Base-by-base conservation (phyloP, 2,329 filamentous ascomycete species). In the Diaporthe velutina region DNA sequence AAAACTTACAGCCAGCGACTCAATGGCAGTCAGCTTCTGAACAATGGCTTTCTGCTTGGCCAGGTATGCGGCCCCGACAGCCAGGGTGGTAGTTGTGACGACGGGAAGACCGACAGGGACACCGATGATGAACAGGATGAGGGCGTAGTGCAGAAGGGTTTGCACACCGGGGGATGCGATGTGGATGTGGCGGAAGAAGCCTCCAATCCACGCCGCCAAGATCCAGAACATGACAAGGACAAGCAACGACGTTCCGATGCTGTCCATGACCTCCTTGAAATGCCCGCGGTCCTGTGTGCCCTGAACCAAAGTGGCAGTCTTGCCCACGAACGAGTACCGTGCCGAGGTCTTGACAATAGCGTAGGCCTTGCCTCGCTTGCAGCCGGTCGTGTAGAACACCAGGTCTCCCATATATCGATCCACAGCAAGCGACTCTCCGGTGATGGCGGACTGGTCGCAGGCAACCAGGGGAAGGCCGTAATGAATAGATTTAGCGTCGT, bases 201-300 rank as follows among this genome's bases (percentile, higher is more conserved):
- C 93, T 84, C 93, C 93, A 78, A 95, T 93, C 93, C 93, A 95
- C 79, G 92, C 89, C 72, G 90, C 86, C 80, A 95, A 87, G 83
- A 95, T 94, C 88, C 90, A 95, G 86, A 93, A 93, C 85, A 95
- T 92, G 86, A 95, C 93, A 77, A 95, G 87, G 79, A 95, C 92
- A 79, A 95, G 88, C 75, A 95, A 88, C 75, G 91, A 87, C 70
- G 92, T 94, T 84, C 93, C 93, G 80, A 95, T 95, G 82, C 90
- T 93, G 89, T 95, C 92, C 93, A 95, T 95, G 87, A 95, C 93
- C 78, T 93, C 92, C 87, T 95, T 95, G 90, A 94, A 79, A 84
- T 94, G 92, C 85, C 93, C 93, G 81, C 91, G 89, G 83, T 95
- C 93, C 85, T 94, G 89, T 78, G 93, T 93, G 77, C 93, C 93